Evolutionary conservation across 1,284 basidiomycete genomes (phyloP), one percentile per base, ranked within the genome.

Genomic region (Cutaneotrichosporon spelunceum): DNA sequence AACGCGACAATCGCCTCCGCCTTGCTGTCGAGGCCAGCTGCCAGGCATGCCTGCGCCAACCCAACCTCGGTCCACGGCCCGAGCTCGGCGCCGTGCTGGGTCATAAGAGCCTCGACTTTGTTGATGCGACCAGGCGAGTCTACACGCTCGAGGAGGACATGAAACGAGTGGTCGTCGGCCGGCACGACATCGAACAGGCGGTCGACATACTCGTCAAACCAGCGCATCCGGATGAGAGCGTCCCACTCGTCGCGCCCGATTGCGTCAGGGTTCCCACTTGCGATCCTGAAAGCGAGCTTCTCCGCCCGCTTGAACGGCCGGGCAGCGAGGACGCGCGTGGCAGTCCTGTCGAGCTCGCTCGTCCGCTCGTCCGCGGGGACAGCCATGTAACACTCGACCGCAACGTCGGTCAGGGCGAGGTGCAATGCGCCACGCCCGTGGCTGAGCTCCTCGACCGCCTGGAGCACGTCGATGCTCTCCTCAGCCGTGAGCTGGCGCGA

Each of bases 41-140:
- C 30, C 27, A 66, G 39, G 52, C 69, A 62, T 36, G 64, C 29
- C 29, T 61, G 56, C 44, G 64, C 64, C 14, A 70, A 52, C 48
- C 62, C 64, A 1, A 64, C 63, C 58, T 64, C 50, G 10, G 57
- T 34, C 29, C 60, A 60, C 23, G 44, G 50, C 2, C 67, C 65
- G 3, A 63, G 60, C 9, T 39, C 9, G 4, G 68, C 56, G 2
- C 60, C 57, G 8, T 57, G 54, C 5, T 33, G 26, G 1, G 24
- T 24, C 53, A 55, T 55, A 14, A 19, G 6, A 13, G 48, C 42
- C 39, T 56, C 3, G 11, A 44, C 33, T 0, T 27, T n/a, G 39
- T 14, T 47, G 16, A 60, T 27, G 19, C 30, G 39, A 16, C 13
- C 56, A 14, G n/a, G 2, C 5, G 27, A 48, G 5, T 34, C 21